Evolutionary conservation across 495 filamentous ascomycete species (phyloP), one percentile per base, ranked within the genome.

Genomic region (Daldinia bambusicola): DNA sequence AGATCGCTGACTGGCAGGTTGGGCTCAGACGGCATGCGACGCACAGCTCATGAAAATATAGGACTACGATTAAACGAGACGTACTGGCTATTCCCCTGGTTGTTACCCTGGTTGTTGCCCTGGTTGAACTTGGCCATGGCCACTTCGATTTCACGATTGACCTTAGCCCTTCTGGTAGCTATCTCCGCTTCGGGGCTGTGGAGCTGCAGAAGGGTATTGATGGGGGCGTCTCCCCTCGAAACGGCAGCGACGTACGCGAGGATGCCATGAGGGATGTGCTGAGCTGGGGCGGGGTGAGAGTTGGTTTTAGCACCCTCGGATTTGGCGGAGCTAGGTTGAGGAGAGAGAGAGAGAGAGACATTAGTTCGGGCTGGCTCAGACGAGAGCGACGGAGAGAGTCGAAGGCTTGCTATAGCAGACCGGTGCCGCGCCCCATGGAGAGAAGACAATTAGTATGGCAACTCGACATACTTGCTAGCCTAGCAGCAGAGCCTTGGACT

Each of bases 161-260:
- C 61, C 4, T 53, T 70, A 1, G 26, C 45, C 0, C 9, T 7
- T 4, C 67, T 61, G 12, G 22, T 26, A 34, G 60, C 41, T 38
- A 63, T 3, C 52, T 38, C 51, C 12, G 43, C 20, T 0, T 38
- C 41, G n/a, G 48, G 5, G n/a, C 16, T 12, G 3, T 38, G 16
- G 1, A 61, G 48, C 36, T 60, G 61, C 2, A 64, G n/a, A 38
- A 64, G 67, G 13, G 55, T 36, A 1, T 16, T 61, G 32, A 70
- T 6, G 5, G 67, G 55, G 10, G 61, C 67, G n/a, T 64, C 55
- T 0, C 61, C 61, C 1, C n/a, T 55, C 0, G 30, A 18, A 9
- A 61, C 26, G 10, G 6, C 26, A 5, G 37, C 6, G n/a, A 18
- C 40, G 20, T 60, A 65, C 2, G 7, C 10, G 18, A 12, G 36